These are phyloP conservation scores for Zymoseptoria ardabiliae DNA, from an alignment of 2,329 filamentous ascomycete genomes.

Conservation along the genomic window DNA sequence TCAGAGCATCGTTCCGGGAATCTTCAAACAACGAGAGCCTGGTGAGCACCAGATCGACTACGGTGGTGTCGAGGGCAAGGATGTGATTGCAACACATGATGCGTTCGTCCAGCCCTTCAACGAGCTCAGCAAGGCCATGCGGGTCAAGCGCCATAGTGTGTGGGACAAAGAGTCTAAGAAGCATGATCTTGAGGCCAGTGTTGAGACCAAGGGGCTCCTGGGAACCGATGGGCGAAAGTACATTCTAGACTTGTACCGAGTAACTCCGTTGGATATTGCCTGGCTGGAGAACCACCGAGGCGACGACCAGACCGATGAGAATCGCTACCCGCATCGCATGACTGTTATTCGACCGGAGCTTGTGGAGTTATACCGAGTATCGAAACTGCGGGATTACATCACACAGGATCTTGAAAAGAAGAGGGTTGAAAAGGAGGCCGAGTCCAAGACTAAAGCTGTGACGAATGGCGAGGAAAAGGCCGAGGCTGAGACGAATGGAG, in stretches of 20 bases:
- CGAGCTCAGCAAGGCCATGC: constrained; percentile 82
- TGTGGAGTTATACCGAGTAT: constrained; percentile 75
- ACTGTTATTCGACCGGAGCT: constrained; percentile 85
- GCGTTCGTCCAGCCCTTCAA: constrained; percentile 77
- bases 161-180: constrained; percentile 95
- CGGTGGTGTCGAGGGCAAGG: constrained; percentile 93
- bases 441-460: not conserved
- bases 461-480: constrained; percentile 24
- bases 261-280: constrained; percentile 80
- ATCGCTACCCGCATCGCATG: constrained; percentile 88
- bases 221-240: constrained; percentile 96
- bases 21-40: constrained; percentile 96
- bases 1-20: constrained; percentile 95
- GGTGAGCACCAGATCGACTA: constrained; percentile 99
- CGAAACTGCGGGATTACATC: constrained; percentile 84
- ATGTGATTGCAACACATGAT: constrained; percentile 84
- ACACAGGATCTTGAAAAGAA: constrained; percentile 66
- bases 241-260: constrained; percentile 90
- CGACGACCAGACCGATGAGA: constrained; percentile 44
- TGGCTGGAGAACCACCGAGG: constrained; percentile 75
- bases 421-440: constrained; percentile 31
- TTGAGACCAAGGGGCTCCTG: constrained; percentile 96
- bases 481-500: constrained; percentile 22
- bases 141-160: constrained; percentile 88
- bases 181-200: constrained; percentile 87